These are phyloP conservation scores for Tricharina praecox DNA, from an alignment of 495 filamentous ascomycete species.

Conservation along the genomic window DNA sequence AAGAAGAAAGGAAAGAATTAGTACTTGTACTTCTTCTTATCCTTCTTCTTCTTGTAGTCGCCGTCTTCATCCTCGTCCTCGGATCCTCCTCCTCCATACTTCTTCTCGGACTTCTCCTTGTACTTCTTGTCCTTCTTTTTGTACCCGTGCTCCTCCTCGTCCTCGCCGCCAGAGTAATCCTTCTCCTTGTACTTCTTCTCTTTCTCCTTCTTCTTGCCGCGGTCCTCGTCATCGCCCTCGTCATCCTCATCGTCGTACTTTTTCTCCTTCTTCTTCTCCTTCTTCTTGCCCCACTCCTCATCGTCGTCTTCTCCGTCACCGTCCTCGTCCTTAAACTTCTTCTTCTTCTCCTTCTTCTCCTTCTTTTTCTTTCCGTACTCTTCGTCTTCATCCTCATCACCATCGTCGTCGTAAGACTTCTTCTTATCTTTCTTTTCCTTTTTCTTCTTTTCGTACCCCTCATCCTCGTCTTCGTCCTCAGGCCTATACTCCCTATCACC, in stretches of 20 bases:
- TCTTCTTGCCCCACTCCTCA: not conserved
- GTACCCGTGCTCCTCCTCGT: no score
- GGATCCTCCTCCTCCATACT: no score
- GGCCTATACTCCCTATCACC: slow-evolving; percentile 11
- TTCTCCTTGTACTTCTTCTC: no score
- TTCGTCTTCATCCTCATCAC: not conserved
- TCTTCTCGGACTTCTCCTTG: no score
- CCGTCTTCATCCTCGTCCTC: no score
- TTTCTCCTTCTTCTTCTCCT: not conserved
- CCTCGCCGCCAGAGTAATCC: no score
- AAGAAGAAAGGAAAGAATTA: no score
- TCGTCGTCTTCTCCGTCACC: slow-evolving; percentile 1
- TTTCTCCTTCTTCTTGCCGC: no score
- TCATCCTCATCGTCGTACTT: slow-evolving; percentile 9
- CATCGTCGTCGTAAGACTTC: not conserved
- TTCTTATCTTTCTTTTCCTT: not conserved
- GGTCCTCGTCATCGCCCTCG: no score
- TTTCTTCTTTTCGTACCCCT: not conserved
- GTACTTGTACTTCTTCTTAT: no score
- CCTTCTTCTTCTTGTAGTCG: no score
- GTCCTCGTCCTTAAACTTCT: slow-evolving; percentile 8
- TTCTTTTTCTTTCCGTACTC: not conserved
- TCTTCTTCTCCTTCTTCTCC: slow-evolving; percentile 4
- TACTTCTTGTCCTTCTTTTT: no score
- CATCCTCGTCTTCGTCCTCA: slow-evolving; percentile 3